Evolutionary conservation across 2,329 filamentous ascomycete genomes (phyloP).

Genomic region (Magnaporthiopsis incrustans): DNA sequence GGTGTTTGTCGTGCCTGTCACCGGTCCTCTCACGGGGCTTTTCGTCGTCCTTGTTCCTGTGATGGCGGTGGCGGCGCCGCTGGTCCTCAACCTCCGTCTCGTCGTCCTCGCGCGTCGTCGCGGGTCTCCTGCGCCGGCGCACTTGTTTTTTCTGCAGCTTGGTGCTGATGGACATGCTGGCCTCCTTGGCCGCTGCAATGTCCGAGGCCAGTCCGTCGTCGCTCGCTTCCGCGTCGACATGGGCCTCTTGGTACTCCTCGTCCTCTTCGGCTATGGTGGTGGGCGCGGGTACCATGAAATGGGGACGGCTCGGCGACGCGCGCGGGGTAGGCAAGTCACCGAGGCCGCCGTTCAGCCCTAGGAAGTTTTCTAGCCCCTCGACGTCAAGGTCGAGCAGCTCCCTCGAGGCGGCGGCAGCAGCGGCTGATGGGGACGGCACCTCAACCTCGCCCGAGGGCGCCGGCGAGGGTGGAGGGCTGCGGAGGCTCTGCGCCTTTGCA

Average conservation of each 20-base stretch:
- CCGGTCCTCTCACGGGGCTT: conserved; percentile 8
- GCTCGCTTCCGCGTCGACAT: conserved; percentile 13
- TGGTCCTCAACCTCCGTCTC: conserved; percentile 4
- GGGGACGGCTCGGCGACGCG: conserved; percentile 4
- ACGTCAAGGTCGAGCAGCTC: conserved; percentile 37
- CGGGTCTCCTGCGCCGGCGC: conserved; percentile 26
- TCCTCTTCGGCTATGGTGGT: conserved; percentile 13
- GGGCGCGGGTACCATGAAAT: neutral
- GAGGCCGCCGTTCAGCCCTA: conserved; percentile 10
- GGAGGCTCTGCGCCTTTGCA: conserved; percentile 18
- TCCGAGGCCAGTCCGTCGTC: conserved; percentile 25
- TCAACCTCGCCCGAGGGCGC: conserved; percentile 19
- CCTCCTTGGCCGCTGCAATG: conserved; percentile 24
- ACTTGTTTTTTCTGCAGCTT: conserved; percentile 39
- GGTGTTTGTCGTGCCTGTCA: conserved; percentile 9
- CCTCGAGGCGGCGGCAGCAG: conserved; percentile 43
- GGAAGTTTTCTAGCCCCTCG: conserved; percentile 27
- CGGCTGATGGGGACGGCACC: conserved; percentile 41
- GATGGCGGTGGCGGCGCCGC: conserved; percentile 14
- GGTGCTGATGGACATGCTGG: conserved; percentile 33
- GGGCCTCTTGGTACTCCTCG: conserved; percentile 20
- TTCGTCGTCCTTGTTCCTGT: conserved; percentile 25
- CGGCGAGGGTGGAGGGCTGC: conserved; percentile 12
- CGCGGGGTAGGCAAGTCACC: neutral
- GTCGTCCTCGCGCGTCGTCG: conserved; percentile 5